These are phyloP conservation scores for Aspergillus arachidicola DNA, from an alignment of 2,329 filamentous ascomycete species.

Conservation along the genomic window DNA sequence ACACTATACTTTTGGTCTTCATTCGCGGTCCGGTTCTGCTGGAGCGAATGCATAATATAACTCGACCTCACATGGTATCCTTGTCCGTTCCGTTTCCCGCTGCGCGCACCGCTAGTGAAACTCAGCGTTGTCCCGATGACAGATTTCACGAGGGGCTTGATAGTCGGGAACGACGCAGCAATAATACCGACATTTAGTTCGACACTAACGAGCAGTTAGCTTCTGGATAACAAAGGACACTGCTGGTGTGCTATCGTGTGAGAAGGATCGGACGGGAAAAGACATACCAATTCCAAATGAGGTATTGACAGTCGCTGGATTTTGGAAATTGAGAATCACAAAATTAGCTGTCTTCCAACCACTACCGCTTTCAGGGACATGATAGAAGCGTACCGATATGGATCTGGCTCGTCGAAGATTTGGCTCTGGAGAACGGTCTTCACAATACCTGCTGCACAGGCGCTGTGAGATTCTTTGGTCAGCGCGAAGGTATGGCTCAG, in stretches of 20 bases:
- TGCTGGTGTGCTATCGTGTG: not conserved
- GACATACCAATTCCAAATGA: conserved; percentile 25
- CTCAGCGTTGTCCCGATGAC: conserved; percentile 17
- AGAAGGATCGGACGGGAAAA: not conserved
- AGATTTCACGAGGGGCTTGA: conserved; percentile 40
- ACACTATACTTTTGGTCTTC: not conserved
- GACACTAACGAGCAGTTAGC: conserved; percentile 30
- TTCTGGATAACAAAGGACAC: not conserved
- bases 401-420: conserved; percentile 33
- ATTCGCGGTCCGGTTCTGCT: not conserved
- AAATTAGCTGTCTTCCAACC: not conserved
- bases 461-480: conserved; percentile 25
- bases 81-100: conserved; percentile 6
- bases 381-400: conserved; percentile 33
- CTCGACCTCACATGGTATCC: conserved; percentile 8
- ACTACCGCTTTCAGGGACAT: not conserved
- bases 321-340: not conserved
- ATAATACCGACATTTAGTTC: conserved; percentile 47
- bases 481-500: not conserved
- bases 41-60: conserved; percentile 2
- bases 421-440: conserved; percentile 34
- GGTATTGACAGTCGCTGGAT: conserved; percentile 4
- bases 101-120: conserved; percentile 12
- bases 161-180: conserved; percentile 43
- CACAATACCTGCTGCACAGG: conserved; percentile 44